A percentile compares a stretch with the other conserved stretches of the same genome.
Conservation (phyloP, 1,284 basidiomycete genomes). For the Heliocybe sulcata region DNA sequence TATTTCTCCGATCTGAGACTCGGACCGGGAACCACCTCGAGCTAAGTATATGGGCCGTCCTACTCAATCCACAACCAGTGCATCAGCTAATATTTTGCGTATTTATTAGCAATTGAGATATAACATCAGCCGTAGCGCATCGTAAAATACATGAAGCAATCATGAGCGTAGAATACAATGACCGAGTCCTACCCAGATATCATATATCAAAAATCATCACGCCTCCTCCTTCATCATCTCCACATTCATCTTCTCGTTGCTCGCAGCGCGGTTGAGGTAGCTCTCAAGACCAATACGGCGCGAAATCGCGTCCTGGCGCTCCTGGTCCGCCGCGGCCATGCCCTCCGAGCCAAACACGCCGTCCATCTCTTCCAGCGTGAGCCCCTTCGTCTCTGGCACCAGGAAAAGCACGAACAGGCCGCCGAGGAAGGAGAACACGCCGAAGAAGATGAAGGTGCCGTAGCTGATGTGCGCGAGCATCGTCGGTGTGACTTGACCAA, state of each 20-base stretch:
- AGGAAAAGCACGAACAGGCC: conserved; percentile 55
- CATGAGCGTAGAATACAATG: too few species aligned
- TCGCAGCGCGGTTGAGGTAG: conserved; percentile 13
- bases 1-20: too few species aligned
- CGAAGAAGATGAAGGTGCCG: conserved; percentile 51
- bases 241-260: not conserved
- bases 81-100: too few species aligned
- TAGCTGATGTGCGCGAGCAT: conserved; percentile 53
- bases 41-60: too few species aligned
- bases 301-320: conserved; percentile 48
- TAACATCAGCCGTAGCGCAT: too few species aligned
- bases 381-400: conserved; percentile 64
- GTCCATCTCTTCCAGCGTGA: conserved; percentile 67
- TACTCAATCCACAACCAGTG: too few species aligned
- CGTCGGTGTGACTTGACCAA: conserved; percentile 50
- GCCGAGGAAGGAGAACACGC: conserved; percentile 50
- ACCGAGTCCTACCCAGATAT: too few species aligned
- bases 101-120: too few species aligned
- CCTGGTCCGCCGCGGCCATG: conserved; percentile 44
- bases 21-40: too few species aligned
- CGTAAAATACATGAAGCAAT: too few species aligned
- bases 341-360: conserved; percentile 52
- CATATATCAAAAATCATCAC: too few species aligned
- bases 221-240: not conserved
- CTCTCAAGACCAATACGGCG: conserved; percentile 45